Evolutionary conservation across 2,329 filamentous ascomycete genomes (phyloP), one percentile per base, ranked within the genome.

Genomic region (Penicillium decumbens): DNA sequence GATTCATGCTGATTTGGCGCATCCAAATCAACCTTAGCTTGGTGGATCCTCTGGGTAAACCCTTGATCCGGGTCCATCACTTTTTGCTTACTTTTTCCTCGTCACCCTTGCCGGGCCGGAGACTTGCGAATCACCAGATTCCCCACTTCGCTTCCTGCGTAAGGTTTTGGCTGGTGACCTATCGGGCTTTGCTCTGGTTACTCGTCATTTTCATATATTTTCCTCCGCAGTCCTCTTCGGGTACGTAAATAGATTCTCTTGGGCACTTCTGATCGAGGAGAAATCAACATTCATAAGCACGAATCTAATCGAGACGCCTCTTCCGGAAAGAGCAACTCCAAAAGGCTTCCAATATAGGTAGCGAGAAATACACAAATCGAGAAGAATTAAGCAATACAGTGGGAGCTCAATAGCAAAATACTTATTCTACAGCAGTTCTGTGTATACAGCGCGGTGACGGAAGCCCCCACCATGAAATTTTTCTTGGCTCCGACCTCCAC

Each of bases 401-500:
- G 12, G 9, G 41, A 10, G 15, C 20, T 28, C 32, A 33, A 42
- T 42, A 9, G 28, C 15, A 30, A 23, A 23, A 4, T 23, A 23
- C 20, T 3, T 23, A 23, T 4, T 23, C 20, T 23, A 3, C 20
- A 23, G 33, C 9, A 20, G 15, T 12, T 12, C 33, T 18, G 33
- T 15, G 32, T 37, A 37, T 37, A 37, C 28, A 30, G 18, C 23
- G 40, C 40, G 40, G 40, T 42, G 40, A 29, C 41, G 41, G 46
- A 43, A 43, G 37, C 42, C 50, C 46, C 50, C 47, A 52, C 39
- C 42, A n/a, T 43, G 43, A 45, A 35, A 43, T 43, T 49, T 43
- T 46, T 38, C 46, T 40, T 49, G 46, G 35, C 50, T 41, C 41
- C 39, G 18, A 50, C 50, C 50, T 49, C 50, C 32, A n/a, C 37